A percentile compares a stretch with the other conserved stretches of the same genome.
phyloP scores from a whole-genome alignment of 2,329 filamentous ascomycete genomes.

The Aureobasidium uvarum region DNA sequence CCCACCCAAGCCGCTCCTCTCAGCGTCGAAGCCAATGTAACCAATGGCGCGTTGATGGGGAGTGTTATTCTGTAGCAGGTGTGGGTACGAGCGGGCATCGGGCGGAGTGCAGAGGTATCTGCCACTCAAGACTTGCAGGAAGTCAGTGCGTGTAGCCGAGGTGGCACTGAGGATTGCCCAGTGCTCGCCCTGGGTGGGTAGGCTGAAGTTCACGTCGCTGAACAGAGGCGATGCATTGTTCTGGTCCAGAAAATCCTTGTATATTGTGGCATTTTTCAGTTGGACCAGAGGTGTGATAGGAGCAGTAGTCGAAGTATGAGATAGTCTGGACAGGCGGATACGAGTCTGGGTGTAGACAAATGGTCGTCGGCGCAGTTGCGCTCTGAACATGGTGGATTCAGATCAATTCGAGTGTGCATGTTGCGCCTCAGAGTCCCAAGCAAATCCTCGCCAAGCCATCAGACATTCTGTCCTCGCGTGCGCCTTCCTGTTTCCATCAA shows the following conservation, averaged over 20 bases:
- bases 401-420: background rate
- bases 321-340: background rate
- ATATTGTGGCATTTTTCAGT: slow-evolving; percentile 80
- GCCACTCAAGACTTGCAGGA: slow-evolving; percentile 76
- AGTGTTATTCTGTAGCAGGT: slow-evolving; percentile 60
- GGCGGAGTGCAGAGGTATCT: slow-evolving; percentile 74
- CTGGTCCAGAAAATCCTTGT: slow-evolving; percentile 65
- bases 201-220: slow-evolving; percentile 64
- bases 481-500: slow-evolving; percentile 1
- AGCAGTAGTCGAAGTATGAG: background rate
- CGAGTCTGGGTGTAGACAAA: background rate
- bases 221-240: slow-evolving; percentile 71
- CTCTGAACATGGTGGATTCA: slow-evolving; percentile 19
- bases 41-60: slow-evolving; percentile 68
- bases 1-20: slow-evolving; percentile 58
- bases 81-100: slow-evolving; percentile 72
- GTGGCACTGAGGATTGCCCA: slow-evolving; percentile 86
- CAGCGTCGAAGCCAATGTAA: slow-evolving; percentile 87
- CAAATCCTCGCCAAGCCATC: slow-evolving; percentile 13
- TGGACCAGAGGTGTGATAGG: slow-evolving; percentile 48
- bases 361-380: slow-evolving; percentile 15
- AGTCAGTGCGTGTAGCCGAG: slow-evolving; percentile 73
- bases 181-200: slow-evolving; percentile 48
- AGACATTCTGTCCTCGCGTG: background rate
- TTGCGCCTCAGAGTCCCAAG: background rate